These are phyloP conservation scores for Starmerella vaccinii DNA, from an alignment of 805 yeast species.

Conservation along the genomic window DNA sequence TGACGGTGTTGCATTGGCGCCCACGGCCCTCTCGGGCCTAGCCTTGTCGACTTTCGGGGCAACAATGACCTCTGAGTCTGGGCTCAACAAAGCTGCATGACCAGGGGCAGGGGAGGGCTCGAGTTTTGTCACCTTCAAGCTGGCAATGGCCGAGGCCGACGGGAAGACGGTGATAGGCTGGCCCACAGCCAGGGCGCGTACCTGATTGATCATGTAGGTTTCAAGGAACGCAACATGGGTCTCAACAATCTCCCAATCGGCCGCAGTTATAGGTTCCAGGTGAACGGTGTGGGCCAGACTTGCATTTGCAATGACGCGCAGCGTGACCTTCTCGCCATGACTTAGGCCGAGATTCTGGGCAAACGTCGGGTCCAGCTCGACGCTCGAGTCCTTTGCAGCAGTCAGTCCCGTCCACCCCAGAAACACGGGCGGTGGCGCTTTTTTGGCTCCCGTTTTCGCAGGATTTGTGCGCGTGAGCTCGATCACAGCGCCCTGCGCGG, in stretches of 20 bases:
- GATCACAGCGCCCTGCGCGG: constrained; percentile 48
- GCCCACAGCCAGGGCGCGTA: constrained; percentile 56
- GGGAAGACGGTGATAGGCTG: constrained; percentile 64
- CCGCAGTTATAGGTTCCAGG: constrained; percentile 63
- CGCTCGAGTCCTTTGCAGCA: constrained; percentile 25
- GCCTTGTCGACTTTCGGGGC: constrained; percentile 46
- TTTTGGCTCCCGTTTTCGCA: constrained; percentile 25
- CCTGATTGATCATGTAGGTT: constrained; percentile 61
- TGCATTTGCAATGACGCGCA: constrained; percentile 41
- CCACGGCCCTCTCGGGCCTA: not conserved
- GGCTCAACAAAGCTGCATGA: constrained; percentile 43
- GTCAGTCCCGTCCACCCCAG: constrained; percentile 64
- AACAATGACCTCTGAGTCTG: constrained; percentile 60
- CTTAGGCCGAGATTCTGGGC: constrained; percentile 43
- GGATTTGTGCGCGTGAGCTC: constrained; percentile 35
- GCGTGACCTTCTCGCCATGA: constrained; percentile 36
- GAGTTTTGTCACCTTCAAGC: constrained; percentile 43
- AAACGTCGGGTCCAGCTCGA: constrained; percentile 61
- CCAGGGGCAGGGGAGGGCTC: constrained; percentile 26
- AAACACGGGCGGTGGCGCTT: constrained; percentile 29
- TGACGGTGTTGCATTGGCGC: not conserved
- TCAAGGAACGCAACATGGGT: constrained; percentile 70
- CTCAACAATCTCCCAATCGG: constrained; percentile 90
- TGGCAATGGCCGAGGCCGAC: constrained; percentile 49
- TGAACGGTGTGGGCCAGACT: constrained; percentile 52